Conservation (phyloP, 2,329 filamentous ascomycete genomes). For the Arthrobotrys entomopaga region DNA sequence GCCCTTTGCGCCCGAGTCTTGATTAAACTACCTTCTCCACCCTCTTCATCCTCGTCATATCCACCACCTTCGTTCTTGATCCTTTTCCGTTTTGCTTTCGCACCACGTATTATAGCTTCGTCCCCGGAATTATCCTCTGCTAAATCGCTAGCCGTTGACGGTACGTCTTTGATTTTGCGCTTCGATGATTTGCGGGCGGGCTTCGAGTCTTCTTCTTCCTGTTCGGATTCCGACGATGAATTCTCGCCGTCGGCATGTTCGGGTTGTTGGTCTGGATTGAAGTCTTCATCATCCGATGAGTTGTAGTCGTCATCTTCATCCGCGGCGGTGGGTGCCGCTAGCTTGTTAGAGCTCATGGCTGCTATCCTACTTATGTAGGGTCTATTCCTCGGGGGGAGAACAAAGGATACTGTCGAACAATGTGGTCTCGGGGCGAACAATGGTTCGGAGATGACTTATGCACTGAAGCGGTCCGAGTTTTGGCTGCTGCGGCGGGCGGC, state of each 20-base stretch:
- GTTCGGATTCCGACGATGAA: slow-evolving; percentile 64
- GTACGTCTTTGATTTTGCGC: slow-evolving; percentile 57
- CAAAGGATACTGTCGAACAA: neutral
- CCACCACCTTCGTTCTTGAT: slow-evolving; percentile 55
- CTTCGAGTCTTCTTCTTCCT: slow-evolving; percentile 61
- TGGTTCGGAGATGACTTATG: too few relatives aligned
- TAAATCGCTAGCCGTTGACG: slow-evolving; percentile 60
- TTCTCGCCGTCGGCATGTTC: slow-evolving; percentile 64
- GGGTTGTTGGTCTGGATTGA: slow-evolving; percentile 69
- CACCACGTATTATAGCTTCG: slow-evolving; percentile 55
- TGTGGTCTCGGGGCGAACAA: too few relatives aligned
- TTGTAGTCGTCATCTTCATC: slow-evolving; percentile 69
- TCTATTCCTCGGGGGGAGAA: too few relatives aligned
- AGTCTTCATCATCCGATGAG: slow-evolving; percentile 79
- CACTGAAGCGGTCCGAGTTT: too few relatives aligned
- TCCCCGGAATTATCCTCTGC: slow-evolving; percentile 54
- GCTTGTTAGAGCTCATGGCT: slow-evolving; percentile 62
- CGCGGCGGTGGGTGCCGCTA: slow-evolving; percentile 61
- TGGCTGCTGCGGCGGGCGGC: neutral
- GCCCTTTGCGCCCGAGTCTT: slow-evolving; percentile 78
- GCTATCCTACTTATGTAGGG: too few relatives aligned
- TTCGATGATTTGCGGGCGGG: slow-evolving; percentile 58
- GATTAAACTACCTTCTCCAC: slow-evolving; percentile 70
- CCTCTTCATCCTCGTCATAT: slow-evolving; percentile 59
- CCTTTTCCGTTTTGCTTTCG: slow-evolving; percentile 59